Base-by-base conservation (phyloP, 2,329 filamentous ascomycete species). In the Aureobasidium pullulans region DNA sequence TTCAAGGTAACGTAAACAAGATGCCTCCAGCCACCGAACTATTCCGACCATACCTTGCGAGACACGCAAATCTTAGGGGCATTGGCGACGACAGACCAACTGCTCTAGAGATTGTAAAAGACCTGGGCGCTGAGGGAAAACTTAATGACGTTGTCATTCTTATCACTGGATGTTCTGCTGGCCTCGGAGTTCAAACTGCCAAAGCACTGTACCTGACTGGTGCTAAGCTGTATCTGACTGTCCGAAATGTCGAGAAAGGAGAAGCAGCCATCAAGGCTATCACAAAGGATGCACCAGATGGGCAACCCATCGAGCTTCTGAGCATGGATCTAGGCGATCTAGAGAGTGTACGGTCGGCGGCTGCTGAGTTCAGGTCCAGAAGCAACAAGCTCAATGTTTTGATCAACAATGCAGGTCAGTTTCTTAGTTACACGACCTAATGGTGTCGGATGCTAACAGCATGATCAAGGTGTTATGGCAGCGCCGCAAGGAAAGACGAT, bases 131-230 rank as follows among this genome's bases (percentile, higher is more conserved):
- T 13, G 62, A 69, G 8, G 70, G 70, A 44, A 72, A 67, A 19
- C 69, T 75, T 42, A 57, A 60, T 1, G 72, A 67, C 49, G 75
- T 74, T 48, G 71, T 74, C 28, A 65, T 73, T 11, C 61, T 79
- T 13, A 70, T 79, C 42, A 79, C 77, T 0, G 77, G 77, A n/a
- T 68, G 66, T 67, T 76, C 75, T 0, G 69, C 73, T 15, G 77
- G 77, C 1, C 69, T 79, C 13, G 77, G 77, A 10, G 62, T 75
- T 31, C 72, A 79, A 61, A 78, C 76, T 5, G 75, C 70, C 2
- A 70, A 71, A n/a, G 78, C 78, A 2, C 69, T 82, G 11, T 68
- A 67, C 52, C 65, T 71, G 15, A 77, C 79, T 0, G 78, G 78
- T 7, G 77, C 77, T 8, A 76, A 68, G 34, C 63, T 79, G 48